A percentile compares a stretch with the other conserved stretches of the same genome.
Evolutionary conservation across 2,329 filamentous ascomycete genomes (phyloP).

Genomic region (Scleromitrula shiraiana): DNA sequence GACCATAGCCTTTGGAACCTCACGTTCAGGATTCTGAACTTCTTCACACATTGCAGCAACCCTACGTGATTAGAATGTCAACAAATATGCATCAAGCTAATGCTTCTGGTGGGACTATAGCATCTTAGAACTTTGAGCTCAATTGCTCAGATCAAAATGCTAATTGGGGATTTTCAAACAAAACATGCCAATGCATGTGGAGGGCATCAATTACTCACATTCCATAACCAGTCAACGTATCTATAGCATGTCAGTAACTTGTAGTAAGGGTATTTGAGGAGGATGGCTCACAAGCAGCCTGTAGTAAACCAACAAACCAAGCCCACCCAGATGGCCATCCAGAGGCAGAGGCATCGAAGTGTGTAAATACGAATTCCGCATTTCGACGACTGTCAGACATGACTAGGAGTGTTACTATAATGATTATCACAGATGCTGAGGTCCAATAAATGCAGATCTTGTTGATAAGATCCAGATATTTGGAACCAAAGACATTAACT

Average conservation of each 20-base stretch:
- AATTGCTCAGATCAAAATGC: too few species aligned
- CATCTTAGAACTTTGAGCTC: too few species aligned
- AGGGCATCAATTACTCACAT: constrained; percentile 2
- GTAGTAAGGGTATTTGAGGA: not conserved
- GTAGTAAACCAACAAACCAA: constrained; percentile 63
- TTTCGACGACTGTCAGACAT: constrained; percentile 48
- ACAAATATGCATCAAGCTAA: constrained; percentile 13
- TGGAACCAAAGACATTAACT: constrained; percentile 57
- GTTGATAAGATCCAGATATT: constrained; percentile 59
- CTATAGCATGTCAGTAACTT: constrained; percentile 30
- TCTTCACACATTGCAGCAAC: constrained; percentile 67
- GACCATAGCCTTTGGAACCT: constrained; percentile 65
- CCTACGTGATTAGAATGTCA: constrained; percentile 59
- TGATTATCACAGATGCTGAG: constrained; percentile 55
- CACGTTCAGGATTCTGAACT: constrained; percentile 58
- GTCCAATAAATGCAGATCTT: constrained; percentile 71
- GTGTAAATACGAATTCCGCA: constrained; percentile 57
- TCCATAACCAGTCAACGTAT: constrained; percentile 32
- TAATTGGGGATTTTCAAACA: too few species aligned
- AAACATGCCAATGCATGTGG: not conserved
- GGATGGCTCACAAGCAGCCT: constrained; percentile 38
- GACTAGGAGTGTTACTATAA: constrained; percentile 51
- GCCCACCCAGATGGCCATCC: constrained; percentile 65
- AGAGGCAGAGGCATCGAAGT: constrained; percentile 57
- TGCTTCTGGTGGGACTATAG: too few species aligned